These are phyloP conservation scores for Trichothecium roseum DNA, from an alignment of 2,329 filamentous ascomycete species.

Conservation along the genomic window DNA sequence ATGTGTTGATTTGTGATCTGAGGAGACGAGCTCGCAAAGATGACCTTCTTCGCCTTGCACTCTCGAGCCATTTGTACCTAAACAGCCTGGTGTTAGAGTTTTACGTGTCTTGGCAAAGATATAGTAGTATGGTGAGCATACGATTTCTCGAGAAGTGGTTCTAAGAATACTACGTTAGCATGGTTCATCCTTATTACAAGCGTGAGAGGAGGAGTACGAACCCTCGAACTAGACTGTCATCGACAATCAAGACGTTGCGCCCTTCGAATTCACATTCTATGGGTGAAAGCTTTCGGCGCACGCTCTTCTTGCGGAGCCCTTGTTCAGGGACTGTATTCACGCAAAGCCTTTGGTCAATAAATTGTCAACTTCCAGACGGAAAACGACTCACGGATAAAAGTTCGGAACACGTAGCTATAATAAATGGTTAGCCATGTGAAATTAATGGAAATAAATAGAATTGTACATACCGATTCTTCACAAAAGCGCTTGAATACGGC, in stretches of 20 bases:
- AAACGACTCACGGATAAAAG: neutral
- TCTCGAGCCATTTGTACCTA: slow-evolving; percentile 63
- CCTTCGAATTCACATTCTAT: slow-evolving; percentile 78
- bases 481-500: slow-evolving; percentile 70
- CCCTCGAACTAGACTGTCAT: slow-evolving; percentile 83
- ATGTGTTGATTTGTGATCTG: slow-evolving; percentile 81
- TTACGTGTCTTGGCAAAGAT: too few species aligned
- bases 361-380: neutral
- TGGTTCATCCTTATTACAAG: neutral
- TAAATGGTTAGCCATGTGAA: too few species aligned
- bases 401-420: slow-evolving; percentile 3
- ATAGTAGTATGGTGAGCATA: too few species aligned
- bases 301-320: slow-evolving; percentile 68
- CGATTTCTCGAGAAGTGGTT: slow-evolving; percentile 53
- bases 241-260: slow-evolving; percentile 72
- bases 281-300: slow-evolving; percentile 80
- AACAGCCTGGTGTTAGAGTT: too few species aligned
- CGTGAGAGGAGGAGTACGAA: neutral
- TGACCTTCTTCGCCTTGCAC: slow-evolving; percentile 70
- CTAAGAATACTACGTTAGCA: neutral
- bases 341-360: too few species aligned
- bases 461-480: slow-evolving; percentile 87
- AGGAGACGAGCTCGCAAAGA: slow-evolving; percentile 74
- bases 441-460: too few species aligned
- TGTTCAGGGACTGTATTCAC: slow-evolving; percentile 48